phyloP scores from a whole-genome alignment of 106 monocot genomes.

The Dactylorhiza incarnata region DNA sequence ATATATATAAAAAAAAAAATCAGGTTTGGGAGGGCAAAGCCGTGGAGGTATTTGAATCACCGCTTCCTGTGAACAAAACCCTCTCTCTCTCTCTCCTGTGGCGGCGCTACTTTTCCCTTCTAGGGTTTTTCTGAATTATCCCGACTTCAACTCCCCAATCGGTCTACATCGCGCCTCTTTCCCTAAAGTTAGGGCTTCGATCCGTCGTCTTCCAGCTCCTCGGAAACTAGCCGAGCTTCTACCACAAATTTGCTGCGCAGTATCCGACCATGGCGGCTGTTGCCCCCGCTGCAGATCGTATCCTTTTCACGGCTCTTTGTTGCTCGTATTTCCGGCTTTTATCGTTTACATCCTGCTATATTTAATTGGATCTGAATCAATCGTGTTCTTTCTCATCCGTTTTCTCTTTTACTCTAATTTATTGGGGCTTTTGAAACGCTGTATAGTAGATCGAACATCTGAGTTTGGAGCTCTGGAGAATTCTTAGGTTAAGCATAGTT shows the following conservation, averaged over 20 bases:
- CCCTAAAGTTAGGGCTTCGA: neutral
- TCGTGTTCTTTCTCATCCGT: neutral
- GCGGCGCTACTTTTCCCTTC: slow-evolving; percentile 25
- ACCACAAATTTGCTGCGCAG: neutral
- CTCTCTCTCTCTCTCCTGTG: slow-evolving; percentile 18
- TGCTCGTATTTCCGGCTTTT: neutral
- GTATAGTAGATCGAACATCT: slow-evolving; percentile 11
- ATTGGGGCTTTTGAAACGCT: neutral
- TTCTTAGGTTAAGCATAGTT: neutral
- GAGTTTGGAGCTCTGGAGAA: neutral
- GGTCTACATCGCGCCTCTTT: neutral
- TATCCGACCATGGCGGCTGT: slow-evolving; percentile 42
- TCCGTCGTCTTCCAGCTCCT: neutral
- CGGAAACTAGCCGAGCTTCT: neutral
- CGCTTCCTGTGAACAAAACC: slow-evolving; percentile 23
- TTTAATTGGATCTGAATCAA: neutral
- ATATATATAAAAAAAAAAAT: neutral
- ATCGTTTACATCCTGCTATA: neutral
- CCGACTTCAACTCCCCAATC: neutral
- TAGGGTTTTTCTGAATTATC: slow-evolving; percentile 27
- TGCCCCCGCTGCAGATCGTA: slow-evolving; percentile 52
- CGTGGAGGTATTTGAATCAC: slow-evolving; percentile 61
- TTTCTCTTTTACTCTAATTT: neutral
- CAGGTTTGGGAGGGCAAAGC: slow-evolving; percentile 20
- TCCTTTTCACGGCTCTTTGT: slow-evolving; percentile 11